Evolutionary conservation across 805 yeast genomes (phyloP).

Genomic region (Scheffersomyces spartinae): DNA sequence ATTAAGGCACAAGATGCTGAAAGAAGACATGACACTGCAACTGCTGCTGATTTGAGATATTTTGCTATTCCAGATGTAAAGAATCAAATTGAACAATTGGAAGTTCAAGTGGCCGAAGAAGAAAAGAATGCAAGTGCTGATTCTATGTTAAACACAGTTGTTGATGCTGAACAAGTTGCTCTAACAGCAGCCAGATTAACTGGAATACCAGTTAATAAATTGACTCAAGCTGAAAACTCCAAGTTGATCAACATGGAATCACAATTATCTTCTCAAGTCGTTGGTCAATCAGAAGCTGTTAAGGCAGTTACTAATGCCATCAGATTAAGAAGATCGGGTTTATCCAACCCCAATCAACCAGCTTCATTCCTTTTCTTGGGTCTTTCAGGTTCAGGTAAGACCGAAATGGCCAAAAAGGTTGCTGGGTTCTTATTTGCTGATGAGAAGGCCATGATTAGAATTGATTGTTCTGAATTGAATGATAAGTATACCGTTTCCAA

Average conservation of each 20-base stretch:
- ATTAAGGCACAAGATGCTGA: conserved; percentile 93
- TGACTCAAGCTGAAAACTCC: conserved; percentile 89
- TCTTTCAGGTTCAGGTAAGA: conserved; percentile 95
- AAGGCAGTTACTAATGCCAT: conserved; percentile 94
- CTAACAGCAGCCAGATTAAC: conserved; percentile 95
- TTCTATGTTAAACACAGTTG: conserved; percentile 76
- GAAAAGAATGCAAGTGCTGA: conserved; percentile 48
- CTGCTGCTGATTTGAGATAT: conserved; percentile 93
- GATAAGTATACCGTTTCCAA: conserved; percentile 96
- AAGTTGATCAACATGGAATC: conserved; percentile 92
- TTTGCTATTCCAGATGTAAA: conserved; percentile 93
- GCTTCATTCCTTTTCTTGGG: conserved; percentile 93
- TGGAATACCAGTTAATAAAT: conserved; percentile 91
- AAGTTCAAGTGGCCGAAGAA: conserved; percentile 67
- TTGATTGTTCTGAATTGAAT: conserved; percentile 92
- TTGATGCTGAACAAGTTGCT: conserved; percentile 81
- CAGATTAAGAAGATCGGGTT: conserved; percentile 85
- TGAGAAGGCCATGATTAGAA: conserved; percentile 93
- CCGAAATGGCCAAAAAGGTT: conserved; percentile 92
- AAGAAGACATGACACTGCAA: conserved; percentile 87
- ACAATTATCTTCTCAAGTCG: conserved; percentile 71
- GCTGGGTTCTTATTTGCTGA: conserved; percentile 95
- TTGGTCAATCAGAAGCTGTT: conserved; percentile 93
- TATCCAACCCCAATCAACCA: conserved; percentile 94
- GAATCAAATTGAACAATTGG: conserved; percentile 64